Percentiles rank a stretch among this genome's conserved stretches.
Conservation (phyloP, 2,329 filamentous ascomycete species). For the Aspergillus fructus region DNA sequence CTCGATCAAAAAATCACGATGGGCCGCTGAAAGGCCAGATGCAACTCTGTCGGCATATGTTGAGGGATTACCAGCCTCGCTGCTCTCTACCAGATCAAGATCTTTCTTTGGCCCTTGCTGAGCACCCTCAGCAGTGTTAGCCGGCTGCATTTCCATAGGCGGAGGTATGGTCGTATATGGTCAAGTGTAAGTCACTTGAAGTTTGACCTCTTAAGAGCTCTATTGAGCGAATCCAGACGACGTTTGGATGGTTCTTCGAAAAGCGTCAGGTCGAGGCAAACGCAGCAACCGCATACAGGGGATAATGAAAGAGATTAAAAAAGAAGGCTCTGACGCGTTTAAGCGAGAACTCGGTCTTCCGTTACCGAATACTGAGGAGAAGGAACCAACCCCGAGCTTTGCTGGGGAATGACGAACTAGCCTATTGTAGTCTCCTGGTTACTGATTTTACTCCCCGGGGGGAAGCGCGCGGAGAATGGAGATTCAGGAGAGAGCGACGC, state of each 20-base stretch:
- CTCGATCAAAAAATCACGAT: conserved; percentile 46
- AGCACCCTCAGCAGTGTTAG: conserved; percentile 12
- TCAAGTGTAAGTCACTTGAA: too few species aligned
- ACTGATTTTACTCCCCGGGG: conserved; percentile 8
- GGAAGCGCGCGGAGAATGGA: background rate
- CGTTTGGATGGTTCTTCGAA: too few species aligned
- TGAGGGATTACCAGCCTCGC: conserved; percentile 23
- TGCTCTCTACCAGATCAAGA: conserved; percentile 31
- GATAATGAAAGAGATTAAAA: background rate
- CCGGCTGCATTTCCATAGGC: conserved; percentile 28
- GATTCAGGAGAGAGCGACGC: too few species aligned
- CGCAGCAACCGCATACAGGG: background rate
- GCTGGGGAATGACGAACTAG: background rate
- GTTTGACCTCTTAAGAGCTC: too few species aligned
- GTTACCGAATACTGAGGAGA: background rate
- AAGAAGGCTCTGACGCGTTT: background rate
- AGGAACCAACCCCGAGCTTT: background rate
- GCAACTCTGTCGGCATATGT: conserved; percentile 28
- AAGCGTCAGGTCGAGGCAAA: too few species aligned
- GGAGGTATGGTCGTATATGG: conserved; percentile 17
- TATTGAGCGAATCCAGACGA: too few species aligned
- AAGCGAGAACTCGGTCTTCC: background rate
- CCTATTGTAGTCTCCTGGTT: background rate
- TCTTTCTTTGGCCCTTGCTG: conserved; percentile 21
- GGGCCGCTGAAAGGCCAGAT: conserved; percentile 28